Evolutionary conservation across 83 land plant genomes (phyloP).

Genomic region (Picea abies): DNA sequence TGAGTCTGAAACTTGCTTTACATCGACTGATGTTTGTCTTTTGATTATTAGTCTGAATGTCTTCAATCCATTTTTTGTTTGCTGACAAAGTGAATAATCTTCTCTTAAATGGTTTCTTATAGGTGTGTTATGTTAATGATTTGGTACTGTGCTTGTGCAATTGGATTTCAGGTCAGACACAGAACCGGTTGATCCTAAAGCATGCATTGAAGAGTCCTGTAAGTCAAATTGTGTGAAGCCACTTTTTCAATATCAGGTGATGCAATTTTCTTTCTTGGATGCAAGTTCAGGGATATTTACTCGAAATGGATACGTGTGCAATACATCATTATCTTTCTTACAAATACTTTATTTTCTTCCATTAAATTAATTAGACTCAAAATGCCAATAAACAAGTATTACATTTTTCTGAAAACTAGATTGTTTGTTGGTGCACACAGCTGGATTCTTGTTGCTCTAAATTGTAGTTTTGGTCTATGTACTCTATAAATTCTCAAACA

Average conservation of each 20-base stretch:
- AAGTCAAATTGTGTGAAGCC: constrained; percentile 54
- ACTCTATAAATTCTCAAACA: not conserved
- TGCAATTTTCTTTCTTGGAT: not conserved
- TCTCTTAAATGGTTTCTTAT: not conserved
- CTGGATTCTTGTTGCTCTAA: not conserved
- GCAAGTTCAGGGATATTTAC: not conserved
- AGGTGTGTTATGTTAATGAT: not conserved
- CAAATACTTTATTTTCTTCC: not conserved
- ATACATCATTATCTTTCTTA: not conserved
- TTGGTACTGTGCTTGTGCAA: not conserved
- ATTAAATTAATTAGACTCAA: not conserved
- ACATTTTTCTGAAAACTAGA: not conserved
- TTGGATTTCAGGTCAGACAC: not conserved
- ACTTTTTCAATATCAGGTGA: constrained; percentile 48
- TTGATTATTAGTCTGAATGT: too few relatives aligned
- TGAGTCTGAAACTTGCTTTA: too few relatives aligned
- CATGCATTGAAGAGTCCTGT: constrained; percentile 50
- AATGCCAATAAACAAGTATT: not conserved
- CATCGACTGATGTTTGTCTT: too few relatives aligned
- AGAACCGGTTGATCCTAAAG: constrained; percentile 43
- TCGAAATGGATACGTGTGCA: not conserved
- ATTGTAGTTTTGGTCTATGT: not conserved
- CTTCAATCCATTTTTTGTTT: too few relatives aligned
- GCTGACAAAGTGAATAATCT: too few relatives aligned
- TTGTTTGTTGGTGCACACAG: not conserved